phyloP scores from a whole-genome alignment of 23 red algal species.

The Gracilaria gracilis region DNA sequence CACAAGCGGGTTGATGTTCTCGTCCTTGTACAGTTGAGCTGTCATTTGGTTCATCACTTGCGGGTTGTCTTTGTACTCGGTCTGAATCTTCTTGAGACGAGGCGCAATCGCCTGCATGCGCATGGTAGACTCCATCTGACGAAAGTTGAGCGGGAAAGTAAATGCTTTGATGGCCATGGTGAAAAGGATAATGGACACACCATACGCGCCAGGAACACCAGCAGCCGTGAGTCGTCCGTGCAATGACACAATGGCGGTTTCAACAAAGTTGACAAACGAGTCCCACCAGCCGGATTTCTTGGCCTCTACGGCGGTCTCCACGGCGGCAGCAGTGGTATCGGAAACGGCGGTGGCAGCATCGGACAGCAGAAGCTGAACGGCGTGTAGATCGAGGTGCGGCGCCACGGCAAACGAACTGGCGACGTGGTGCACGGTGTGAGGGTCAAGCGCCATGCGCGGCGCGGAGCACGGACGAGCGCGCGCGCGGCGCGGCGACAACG shows the following conservation, averaged over 20 bases:
- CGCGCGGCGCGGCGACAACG: neutral
- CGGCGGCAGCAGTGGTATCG: constrained; percentile 36
- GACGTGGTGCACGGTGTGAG: constrained; percentile 45
- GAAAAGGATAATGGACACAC: constrained; percentile 95
- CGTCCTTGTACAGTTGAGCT: constrained; percentile 92
- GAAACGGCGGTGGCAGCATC: constrained; percentile 58
- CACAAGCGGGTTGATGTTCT: constrained; percentile 96
- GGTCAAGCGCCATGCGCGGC: constrained; percentile 63
- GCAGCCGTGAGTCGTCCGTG: constrained; percentile 65
- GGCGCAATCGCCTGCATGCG: constrained; percentile 95
- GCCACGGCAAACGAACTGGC: constrained; percentile 21
- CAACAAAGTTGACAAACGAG: constrained; percentile 80
- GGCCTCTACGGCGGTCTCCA: constrained; percentile 44
- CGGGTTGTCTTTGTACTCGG: constrained; percentile 94
- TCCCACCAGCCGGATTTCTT: constrained; percentile 88
- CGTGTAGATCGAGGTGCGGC: constrained; percentile 28
- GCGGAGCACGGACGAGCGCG: neutral
- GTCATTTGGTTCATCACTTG: constrained; percentile 91
- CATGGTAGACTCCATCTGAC: constrained; percentile 97
- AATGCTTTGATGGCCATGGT: constrained; percentile 92
- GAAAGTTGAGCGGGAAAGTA: constrained; percentile 97
- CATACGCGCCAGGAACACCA: constrained; percentile 85
- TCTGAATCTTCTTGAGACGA: constrained; percentile 89
- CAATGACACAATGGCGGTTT: constrained; percentile 70
- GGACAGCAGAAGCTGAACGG: constrained; percentile 24